A percentile compares a stretch with the other conserved stretches of the same genome.
phyloP scores from a whole-genome alignment of 2,329 filamentous ascomycete genomes.

The Botrytis cinerea region DNA sequence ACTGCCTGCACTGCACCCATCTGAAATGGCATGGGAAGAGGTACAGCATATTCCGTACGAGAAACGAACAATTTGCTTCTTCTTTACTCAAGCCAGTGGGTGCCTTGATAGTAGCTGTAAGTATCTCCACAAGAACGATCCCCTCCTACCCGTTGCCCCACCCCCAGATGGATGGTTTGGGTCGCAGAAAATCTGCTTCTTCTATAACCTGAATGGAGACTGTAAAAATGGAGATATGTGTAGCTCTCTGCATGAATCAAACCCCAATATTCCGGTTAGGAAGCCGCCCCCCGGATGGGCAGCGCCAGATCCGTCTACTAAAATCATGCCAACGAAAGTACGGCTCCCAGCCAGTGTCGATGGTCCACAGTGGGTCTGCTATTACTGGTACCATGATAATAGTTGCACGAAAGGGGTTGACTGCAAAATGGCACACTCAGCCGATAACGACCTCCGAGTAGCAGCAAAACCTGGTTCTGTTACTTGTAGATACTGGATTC shows the following conservation, averaged over 20 bases:
- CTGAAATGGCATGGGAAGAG: slow-evolving; percentile 14
- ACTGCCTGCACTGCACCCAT: slow-evolving; percentile 15
- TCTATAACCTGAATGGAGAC: slow-evolving; percentile 23
- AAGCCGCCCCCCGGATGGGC: slow-evolving; percentile 4
- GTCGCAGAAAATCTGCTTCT: slow-evolving; percentile 26
- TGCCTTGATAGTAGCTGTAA: background rate
- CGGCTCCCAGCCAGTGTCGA: background rate
- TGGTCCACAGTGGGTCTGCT: slow-evolving; percentile 2
- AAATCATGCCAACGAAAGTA: background rate
- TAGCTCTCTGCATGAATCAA: slow-evolving; percentile 1
- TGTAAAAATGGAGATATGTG: slow-evolving; percentile 13
- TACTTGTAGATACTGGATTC: slow-evolving; percentile 7
- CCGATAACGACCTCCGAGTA: slow-evolving; percentile 1
- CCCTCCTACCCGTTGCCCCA: background rate
- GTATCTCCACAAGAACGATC: background rate
- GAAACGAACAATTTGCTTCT: slow-evolving; percentile 10
- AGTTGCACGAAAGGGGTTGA: slow-evolving; percentile 22
- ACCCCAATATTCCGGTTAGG: background rate
- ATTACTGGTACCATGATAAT: slow-evolving; percentile 16
- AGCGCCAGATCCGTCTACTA: background rate
- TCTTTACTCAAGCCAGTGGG: background rate
- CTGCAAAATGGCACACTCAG: slow-evolving; percentile 11
- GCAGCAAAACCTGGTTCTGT: background rate
- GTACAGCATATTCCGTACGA: slow-evolving; percentile 16
- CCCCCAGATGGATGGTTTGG: background rate